Percentiles rank a stretch among this genome's conserved stretches.
Conservation (phyloP, 2,329 filamentous ascomycete genomes). For the Massarina eburnea region DNA sequence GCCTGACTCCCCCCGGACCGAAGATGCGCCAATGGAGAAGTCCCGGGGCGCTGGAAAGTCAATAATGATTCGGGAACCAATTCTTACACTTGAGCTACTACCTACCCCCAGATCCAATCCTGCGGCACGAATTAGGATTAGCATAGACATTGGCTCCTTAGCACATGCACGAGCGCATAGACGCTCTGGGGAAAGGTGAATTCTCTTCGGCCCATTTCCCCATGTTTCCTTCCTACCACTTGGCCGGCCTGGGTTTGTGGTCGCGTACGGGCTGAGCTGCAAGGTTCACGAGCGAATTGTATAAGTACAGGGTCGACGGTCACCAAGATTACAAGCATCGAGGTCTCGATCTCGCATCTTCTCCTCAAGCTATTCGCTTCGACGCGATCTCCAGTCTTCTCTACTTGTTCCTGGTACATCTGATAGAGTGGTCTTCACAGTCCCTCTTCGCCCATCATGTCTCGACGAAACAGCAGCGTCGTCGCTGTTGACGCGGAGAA, state of each 20-base stretch:
- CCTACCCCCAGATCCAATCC: neutral
- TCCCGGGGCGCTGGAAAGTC: neutral
- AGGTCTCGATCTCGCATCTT: conserved; percentile 1
- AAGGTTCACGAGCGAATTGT: neutral
- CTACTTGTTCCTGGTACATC: neutral
- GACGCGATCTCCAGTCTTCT: neutral
- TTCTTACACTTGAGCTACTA: too few species aligned
- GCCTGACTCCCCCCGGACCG: neutral
- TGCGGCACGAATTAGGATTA: neutral
- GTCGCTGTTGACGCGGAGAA: conserved; percentile 35
- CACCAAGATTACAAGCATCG: neutral
- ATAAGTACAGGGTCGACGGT: conserved; percentile 1
- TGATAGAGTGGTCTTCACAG: neutral
- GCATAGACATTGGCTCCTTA: neutral
- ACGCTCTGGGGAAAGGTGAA: neutral
- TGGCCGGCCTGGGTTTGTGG: neutral
- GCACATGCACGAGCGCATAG: too few species aligned
- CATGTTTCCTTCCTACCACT: neutral
- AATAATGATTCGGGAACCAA: neutral
- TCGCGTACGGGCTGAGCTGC: neutral
- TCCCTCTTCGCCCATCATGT: conserved; percentile 21
- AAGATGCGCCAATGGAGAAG: conserved; percentile 5
- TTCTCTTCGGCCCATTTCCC: conserved; percentile 26
- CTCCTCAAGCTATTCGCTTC: neutral
- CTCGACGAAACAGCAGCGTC: conserved; percentile 35